Conservation (phyloP, 1,139 yeast species). For the Candida smagusa region DNA sequence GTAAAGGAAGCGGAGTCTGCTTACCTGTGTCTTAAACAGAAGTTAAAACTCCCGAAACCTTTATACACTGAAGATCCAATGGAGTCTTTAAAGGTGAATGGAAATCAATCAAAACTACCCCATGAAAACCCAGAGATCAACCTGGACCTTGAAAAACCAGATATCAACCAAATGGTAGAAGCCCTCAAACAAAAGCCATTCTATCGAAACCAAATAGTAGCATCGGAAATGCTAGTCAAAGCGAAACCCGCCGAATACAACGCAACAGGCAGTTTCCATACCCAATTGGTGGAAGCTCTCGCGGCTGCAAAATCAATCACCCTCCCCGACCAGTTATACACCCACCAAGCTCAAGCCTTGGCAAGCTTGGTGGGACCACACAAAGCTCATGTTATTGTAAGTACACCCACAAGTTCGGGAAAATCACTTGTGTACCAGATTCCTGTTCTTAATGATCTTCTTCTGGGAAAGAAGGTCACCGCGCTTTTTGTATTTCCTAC, state of each 20-base stretch:
- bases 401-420: slow-evolving; percentile 95
- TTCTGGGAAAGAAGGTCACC: slow-evolving; percentile 51
- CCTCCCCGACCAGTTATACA: slow-evolving; percentile 53
- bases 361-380: slow-evolving; percentile 43
- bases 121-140: too few relatives aligned
- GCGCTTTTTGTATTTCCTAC: slow-evolving; percentile 93
- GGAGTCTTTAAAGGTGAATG: slow-evolving; percentile 42
- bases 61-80: slow-evolving; percentile 30
- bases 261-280: slow-evolving; percentile 41
- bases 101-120: not conserved
- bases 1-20: too few relatives aligned
- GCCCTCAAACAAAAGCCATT: slow-evolving; percentile 42
- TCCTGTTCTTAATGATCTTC: slow-evolving; percentile 65
- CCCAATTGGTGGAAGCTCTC: slow-evolving; percentile 41
- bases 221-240: slow-evolving; percentile 25
- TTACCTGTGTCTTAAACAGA: slow-evolving; percentile 12
- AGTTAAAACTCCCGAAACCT: slow-evolving; percentile 42
- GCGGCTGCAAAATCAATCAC: slow-evolving; percentile 46
- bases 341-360: slow-evolving; percentile 81
- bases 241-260: slow-evolving; percentile 17
- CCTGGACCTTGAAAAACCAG: slow-evolving; percentile 14
- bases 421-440: slow-evolving; percentile 88
- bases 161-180: slow-evolving; percentile 39
- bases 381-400: slow-evolving; percentile 66
- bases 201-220: slow-evolving; percentile 62